Conservation (phyloP, 83 land plant species). For the Diphasiastrum complanatum region DNA sequence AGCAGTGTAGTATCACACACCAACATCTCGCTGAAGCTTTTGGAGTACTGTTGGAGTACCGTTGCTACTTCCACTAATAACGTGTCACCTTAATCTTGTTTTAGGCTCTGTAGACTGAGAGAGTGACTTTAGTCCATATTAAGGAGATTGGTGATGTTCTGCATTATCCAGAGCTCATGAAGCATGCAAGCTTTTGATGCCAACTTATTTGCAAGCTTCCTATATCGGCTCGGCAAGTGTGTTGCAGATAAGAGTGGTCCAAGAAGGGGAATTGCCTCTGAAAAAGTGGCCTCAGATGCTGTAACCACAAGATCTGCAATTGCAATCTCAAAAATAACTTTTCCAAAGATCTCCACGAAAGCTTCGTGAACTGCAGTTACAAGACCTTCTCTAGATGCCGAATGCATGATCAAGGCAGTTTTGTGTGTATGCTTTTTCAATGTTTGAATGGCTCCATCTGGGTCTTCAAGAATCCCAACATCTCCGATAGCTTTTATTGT, state of each 20-base stretch:
- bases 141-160: constrained; percentile 3
- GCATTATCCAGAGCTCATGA: constrained; percentile 14
- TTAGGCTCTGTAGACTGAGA: too few species aligned
- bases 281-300: neutral
- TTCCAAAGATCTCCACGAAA: constrained; percentile 1
- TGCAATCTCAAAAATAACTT: constrained; percentile 9
- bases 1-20: too few species aligned
- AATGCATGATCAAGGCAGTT: neutral
- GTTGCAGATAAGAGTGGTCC: constrained; percentile 3
- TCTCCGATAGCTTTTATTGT: neutral
- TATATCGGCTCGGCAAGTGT: neutral
- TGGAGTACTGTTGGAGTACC: too few species aligned
- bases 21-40: too few species aligned
- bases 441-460: neutral
- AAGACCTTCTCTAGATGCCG: constrained; percentile 3
- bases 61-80: too few species aligned
- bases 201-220: neutral
- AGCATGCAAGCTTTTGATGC: constrained; percentile 10
- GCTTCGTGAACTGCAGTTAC: constrained; percentile 6
- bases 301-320: constrained; percentile 6
- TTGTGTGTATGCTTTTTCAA: neutral
- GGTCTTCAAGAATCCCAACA: constrained; percentile 1
- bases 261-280: neutral
- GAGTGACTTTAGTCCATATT: too few species aligned
- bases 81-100: too few species aligned